Base-by-base conservation (phyloP, 345 rosid species). In the Salix viminalis region DNA sequence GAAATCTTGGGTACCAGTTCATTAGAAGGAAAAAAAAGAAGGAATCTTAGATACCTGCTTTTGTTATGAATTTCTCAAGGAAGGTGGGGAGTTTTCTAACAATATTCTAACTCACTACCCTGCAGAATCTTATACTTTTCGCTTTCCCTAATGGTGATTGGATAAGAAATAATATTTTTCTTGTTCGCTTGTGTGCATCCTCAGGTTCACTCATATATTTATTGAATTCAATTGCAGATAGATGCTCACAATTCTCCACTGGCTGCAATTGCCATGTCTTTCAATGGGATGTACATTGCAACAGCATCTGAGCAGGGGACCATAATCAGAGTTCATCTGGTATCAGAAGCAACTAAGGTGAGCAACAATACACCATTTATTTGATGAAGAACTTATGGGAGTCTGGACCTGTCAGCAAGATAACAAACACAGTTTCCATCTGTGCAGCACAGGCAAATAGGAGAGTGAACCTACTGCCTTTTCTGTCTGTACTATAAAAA, bases 221-320 rank as follows among this genome's bases (percentile, higher is more conserved):
- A 21, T 72, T 69, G 34, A 69, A 37, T 81, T n/a, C 19, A 37
- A 60, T 39, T 75, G 76, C 90, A 94, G 98, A 92, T 94, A 70
- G 98, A 94, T 74, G 98, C 98, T 69, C 98, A 94, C 76, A 90
- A 86, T 42, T 79, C 97, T 70, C 93, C 94, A 65, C 78, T 94
- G 88, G 95, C 93, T 83, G 96, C 97, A 10, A 70, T 92, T 79
- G 88, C 86, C 3, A 89, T 94, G 75, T 91, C 97, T 77, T 83
- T 91, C 39, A 90, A 89, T 81, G 98, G 98, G 79, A 84, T 77
- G 88, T 94, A 88, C 79, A 85, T 94, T 72, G 98, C 98, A 24
- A 94, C 98, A 50, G 97, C 97, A 67, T 94, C 98, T 67, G 98
- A 94, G 81, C 97, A 91, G 75, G 98, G 98, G 76, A 94, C 98